Conservation (phyloP, 495 filamentous ascomycete species). For the Aspergillus cavernicola region DNA sequence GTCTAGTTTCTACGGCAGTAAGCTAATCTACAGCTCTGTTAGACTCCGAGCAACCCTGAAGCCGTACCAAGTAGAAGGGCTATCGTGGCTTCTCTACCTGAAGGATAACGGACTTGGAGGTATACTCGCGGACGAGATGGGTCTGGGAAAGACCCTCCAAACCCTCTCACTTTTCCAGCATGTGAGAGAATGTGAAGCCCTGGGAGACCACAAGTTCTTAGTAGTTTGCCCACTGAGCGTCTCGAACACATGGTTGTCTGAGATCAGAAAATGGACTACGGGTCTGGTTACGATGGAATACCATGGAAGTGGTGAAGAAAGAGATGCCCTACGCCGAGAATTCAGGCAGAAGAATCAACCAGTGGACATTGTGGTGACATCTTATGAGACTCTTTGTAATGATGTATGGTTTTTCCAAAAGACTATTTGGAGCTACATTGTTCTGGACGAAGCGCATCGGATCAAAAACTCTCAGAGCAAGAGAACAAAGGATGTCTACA, state of each 20-base stretch:
- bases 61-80: constrained; percentile 58
- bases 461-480: constrained; percentile 56
- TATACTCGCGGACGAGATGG: constrained; percentile 62
- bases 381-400: constrained; percentile 56
- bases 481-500: constrained; percentile 48
- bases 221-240: constrained; percentile 60
- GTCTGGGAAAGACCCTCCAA: constrained; percentile 61
- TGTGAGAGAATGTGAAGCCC: constrained; percentile 34
- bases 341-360: not conserved
- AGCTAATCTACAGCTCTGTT: not conserved
- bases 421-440: constrained; percentile 54
- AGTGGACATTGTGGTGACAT: constrained; percentile 50
- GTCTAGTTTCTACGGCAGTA: not conserved
- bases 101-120: constrained; percentile 55
- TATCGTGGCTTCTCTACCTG: constrained; percentile 58
- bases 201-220: constrained; percentile 40
- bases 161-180: constrained; percentile 55
- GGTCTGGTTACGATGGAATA: constrained; percentile 52
- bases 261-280: constrained; percentile 57
- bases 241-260: constrained; percentile 53
- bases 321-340: constrained; percentile 30
- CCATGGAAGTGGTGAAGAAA: constrained; percentile 44
- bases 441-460: constrained; percentile 59
- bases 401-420: constrained; percentile 59
- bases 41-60: constrained; percentile 51